Conservation (phyloP, 495 filamentous ascomycete species). For the Lindgomyces ingoldianus region DNA sequence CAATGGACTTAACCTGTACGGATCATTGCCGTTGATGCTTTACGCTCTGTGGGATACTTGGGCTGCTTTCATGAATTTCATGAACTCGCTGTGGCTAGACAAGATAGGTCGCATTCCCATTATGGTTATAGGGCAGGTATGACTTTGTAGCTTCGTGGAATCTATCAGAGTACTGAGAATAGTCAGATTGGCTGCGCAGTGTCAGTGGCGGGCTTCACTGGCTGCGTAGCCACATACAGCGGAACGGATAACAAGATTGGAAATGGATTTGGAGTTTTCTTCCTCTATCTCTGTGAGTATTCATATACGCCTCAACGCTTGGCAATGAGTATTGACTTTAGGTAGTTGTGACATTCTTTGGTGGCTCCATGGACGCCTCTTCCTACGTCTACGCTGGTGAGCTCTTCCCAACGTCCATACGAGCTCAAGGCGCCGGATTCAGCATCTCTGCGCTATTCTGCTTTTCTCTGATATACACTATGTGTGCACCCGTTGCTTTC, state of each 20-base stretch:
- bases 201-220: slow-evolving; percentile 11
- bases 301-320: not conserved
- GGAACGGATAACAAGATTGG: slow-evolving; percentile 28
- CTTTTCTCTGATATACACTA: slow-evolving; percentile 21
- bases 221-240: slow-evolving; percentile 22
- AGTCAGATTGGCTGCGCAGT: slow-evolving; percentile 1
- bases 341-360: slow-evolving; percentile 2
- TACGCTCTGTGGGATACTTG: slow-evolving; percentile 10
- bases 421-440: slow-evolving; percentile 4
- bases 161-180: not conserved
- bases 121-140: slow-evolving; percentile 2
- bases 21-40: slow-evolving; percentile 15
- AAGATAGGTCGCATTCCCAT: slow-evolving; percentile 14
- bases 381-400: not conserved
- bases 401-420: slow-evolving; percentile 6
- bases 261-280: slow-evolving; percentile 28
- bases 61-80: slow-evolving; percentile 21
- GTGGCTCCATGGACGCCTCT: slow-evolving; percentile 6
- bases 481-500: slow-evolving; percentile 32
- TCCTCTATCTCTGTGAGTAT: slow-evolving; percentile 13
- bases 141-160: not conserved
- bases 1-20: slow-evolving; percentile 26
- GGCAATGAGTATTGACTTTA: not conserved
- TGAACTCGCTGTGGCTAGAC: slow-evolving; percentile 1
- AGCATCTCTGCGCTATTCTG: not conserved